A percentile compares a stretch with the other conserved stretches of the same genome.
Evolutionary conservation across 2,329 filamentous ascomycete genomes (phyloP).

Genomic region (Xylaria sp.): DNA sequence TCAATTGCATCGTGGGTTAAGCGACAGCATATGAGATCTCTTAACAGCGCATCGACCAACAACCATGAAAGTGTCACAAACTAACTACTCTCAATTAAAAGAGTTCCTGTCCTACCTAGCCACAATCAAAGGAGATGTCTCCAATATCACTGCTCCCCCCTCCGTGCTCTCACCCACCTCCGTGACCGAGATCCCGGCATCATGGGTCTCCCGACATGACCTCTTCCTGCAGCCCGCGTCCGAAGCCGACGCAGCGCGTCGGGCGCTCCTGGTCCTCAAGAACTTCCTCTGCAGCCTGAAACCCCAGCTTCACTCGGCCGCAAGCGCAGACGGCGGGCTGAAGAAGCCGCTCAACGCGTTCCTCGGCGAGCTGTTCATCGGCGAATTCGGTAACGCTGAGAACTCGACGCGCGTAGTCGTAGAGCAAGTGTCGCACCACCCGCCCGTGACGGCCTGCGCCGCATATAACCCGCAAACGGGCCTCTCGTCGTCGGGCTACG

Average conservation of each 20-base stretch:
- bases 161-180: conserved; percentile 61
- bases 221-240: conserved; percentile 52
- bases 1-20: background rate
- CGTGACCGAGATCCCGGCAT: conserved; percentile 61
- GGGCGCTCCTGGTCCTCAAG: conserved; percentile 53
- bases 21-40: background rate
- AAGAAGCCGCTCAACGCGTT: conserved; percentile 59
- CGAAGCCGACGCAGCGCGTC: conserved; percentile 45
- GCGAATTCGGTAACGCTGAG: conserved; percentile 39
- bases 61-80: conserved; percentile 31
- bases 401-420: conserved; percentile 31
- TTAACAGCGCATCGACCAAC: background rate
- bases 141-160: conserved; percentile 60
- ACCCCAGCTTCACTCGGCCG: conserved; percentile 50
- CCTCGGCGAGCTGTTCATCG: conserved; percentile 54
- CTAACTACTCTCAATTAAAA: conserved; percentile 39
- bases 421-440: conserved; percentile 41
- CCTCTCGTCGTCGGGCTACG: conserved; percentile 36
- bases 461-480: conserved; percentile 35
- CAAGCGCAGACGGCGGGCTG: conserved; percentile 45
- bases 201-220: conserved; percentile 61
- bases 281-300: conserved; percentile 54
- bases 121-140: conserved; percentile 61
- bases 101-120: conserved; percentile 52
- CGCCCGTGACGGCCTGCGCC: conserved; percentile 38